These are phyloP conservation scores for Penicillium freii DNA, from an alignment of 2,329 filamentous ascomycete genomes.

Conservation along the genomic window DNA sequence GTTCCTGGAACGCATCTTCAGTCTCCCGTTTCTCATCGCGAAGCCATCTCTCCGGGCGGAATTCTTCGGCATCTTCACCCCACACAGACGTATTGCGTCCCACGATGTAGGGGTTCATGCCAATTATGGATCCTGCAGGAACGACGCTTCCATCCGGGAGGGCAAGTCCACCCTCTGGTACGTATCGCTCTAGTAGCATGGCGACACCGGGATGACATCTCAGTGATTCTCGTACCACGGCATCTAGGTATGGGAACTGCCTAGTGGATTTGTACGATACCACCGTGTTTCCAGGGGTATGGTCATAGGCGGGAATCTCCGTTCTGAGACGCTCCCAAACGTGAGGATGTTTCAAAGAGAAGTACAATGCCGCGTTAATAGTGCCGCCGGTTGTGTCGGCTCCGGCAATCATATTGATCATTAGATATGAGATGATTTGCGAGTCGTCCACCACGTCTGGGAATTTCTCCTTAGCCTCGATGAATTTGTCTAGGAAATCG, in stretches of 20 bases:
- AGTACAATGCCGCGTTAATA: conserved; percentile 29
- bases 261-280: conserved; percentile 18
- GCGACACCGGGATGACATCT: conserved; percentile 51
- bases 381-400: conserved; percentile 40
- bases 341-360: conserved; percentile 17
- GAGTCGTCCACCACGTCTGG: conserved; percentile 38
- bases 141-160: conserved; percentile 32
- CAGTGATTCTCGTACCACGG: conserved; percentile 53
- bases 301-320: conserved; percentile 11
- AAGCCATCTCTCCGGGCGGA: conserved; percentile 52
- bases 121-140: conserved; percentile 34
- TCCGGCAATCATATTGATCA: conserved; percentile 37
- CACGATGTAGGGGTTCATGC: conserved; percentile 37
- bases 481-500: conserved; percentile 44
- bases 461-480: conserved; percentile 36
- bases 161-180: conserved; percentile 35
- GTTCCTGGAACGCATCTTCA: conserved; percentile 33
- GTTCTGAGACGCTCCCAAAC: conserved; percentile 14
- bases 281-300: conserved; percentile 4
- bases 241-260: conserved; percentile 46
- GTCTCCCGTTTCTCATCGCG: conserved; percentile 31
- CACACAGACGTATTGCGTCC: conserved; percentile 44
- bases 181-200: conserved; percentile 51
- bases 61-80: conserved; percentile 47
- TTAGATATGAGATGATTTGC: conserved; percentile 37